These are phyloP conservation scores for Lactarius hengduanensis DNA, from an alignment of 768 basidiomycete genomes.

Conservation along the genomic window DNA sequence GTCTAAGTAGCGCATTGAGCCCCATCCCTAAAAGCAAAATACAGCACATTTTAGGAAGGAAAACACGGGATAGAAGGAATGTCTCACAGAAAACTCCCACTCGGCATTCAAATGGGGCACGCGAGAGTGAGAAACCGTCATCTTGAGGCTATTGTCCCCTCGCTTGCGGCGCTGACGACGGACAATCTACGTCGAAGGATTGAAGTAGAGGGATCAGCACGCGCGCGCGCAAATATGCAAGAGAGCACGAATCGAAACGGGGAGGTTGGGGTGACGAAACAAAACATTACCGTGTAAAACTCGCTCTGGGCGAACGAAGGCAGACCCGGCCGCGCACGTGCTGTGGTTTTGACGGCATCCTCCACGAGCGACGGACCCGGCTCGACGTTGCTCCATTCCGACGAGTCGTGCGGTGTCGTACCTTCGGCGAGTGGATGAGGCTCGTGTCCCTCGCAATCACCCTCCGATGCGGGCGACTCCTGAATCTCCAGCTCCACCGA, in stretches of 20 bases:
- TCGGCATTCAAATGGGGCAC: constrained; percentile 18
- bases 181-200: constrained; percentile 18
- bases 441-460: not conserved
- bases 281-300: constrained; percentile 17
- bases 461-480: not conserved
- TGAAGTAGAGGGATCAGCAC: not conserved
- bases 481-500: not conserved
- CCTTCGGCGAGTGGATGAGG: not conserved
- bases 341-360: not conserved
- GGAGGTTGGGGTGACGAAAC: not conserved
- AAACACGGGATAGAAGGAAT: not conserved
- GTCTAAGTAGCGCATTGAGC: constrained; percentile 27
- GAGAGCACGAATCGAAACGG: not conserved
- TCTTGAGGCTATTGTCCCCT: constrained; percentile 25
- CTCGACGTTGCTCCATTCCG: not conserved
- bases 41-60: not conserved
- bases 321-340: not conserved
- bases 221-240: not conserved
- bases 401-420: not conserved
- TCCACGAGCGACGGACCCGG: not conserved
- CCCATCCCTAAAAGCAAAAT: constrained; percentile 26
- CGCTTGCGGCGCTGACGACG: constrained; percentile 25
- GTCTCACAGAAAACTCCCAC: constrained; percentile 27
- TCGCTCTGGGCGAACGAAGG: constrained; percentile 27
- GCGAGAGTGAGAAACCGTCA: constrained; percentile 22